Evolutionary conservation across 306 rosid species (phyloP).

Genomic region (Trifolium pratense): DNA sequence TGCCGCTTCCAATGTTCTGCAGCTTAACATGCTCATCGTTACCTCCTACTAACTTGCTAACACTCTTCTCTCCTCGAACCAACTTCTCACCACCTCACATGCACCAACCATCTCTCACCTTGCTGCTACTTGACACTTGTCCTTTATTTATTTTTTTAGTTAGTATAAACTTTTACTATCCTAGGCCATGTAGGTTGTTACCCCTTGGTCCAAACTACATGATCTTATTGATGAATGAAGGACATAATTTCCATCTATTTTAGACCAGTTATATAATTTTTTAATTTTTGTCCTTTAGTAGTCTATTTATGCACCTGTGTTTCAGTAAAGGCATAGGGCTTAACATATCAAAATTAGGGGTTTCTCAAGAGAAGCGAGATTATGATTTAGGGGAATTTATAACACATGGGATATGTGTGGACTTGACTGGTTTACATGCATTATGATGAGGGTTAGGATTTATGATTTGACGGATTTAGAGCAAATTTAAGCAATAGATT

Average conservation of each 20-base stretch:
- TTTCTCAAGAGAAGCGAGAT: background rate
- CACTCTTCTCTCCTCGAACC: background rate
- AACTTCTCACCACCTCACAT: background rate
- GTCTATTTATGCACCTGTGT: constrained; percentile 22
- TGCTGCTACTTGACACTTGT: background rate
- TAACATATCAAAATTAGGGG: constrained; percentile 1
- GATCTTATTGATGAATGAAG: constrained; percentile 4
- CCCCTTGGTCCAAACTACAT: background rate
- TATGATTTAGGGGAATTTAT: background rate
- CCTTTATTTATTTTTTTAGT: constrained; percentile 7
- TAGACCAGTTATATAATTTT: background rate
- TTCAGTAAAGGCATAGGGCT: background rate
- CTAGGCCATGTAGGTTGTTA: background rate
- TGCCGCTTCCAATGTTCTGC: background rate
- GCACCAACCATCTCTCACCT: background rate
- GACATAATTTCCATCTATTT: constrained; percentile 4
- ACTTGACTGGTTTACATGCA: constrained; percentile 2
- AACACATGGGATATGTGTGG: background rate
- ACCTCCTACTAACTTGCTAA: background rate
- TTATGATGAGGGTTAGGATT: background rate
- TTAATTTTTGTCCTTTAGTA: background rate
- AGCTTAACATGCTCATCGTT: background rate
- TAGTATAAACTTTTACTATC: background rate
- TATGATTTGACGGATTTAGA: background rate
- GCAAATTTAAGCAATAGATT: constrained; percentile 1